Evolutionary conservation across 1,284 basidiomycete species (phyloP).

Genomic region (Moesziomyces antarcticus): DNA sequence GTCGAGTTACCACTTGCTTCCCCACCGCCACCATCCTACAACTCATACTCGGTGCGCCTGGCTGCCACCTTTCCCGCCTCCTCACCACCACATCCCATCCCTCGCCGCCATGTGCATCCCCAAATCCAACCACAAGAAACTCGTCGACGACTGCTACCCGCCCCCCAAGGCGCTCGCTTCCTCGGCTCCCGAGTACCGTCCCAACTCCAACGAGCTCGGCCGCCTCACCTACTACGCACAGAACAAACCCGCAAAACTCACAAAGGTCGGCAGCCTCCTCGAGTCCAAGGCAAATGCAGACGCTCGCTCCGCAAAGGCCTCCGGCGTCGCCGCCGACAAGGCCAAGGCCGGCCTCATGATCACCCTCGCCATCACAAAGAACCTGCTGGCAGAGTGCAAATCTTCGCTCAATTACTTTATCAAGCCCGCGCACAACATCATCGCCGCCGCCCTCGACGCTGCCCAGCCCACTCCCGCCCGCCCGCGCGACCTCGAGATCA

Average conservation of each 20-base stretch:
- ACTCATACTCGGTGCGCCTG: not conserved
- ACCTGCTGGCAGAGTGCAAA: conserved; percentile 88
- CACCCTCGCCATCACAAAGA: conserved; percentile 84
- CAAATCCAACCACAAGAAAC: conserved; percentile 84
- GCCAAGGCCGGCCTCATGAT: conserved; percentile 85
- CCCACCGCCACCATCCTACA: not conserved
- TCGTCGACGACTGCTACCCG: conserved; percentile 91
- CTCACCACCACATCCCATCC: not conserved
- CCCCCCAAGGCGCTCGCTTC: conserved; percentile 80
- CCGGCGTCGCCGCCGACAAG: conserved; percentile 75
- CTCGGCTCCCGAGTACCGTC: conserved; percentile 78
- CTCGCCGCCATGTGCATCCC: conserved; percentile 68
- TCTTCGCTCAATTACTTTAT: conserved; percentile 86
- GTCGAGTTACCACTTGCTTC: no score
- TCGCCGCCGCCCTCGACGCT: conserved; percentile 76
- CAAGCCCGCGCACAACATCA: conserved; percentile 78
- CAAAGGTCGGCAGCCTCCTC: conserved; percentile 84
- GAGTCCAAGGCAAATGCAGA: conserved; percentile 81
- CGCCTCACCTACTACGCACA: conserved; percentile 91
- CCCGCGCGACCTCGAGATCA: conserved; percentile 80
- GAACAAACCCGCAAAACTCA: conserved; percentile 87
- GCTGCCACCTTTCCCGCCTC: not conserved
- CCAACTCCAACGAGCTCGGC: conserved; percentile 80
- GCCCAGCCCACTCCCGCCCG: conserved; percentile 69
- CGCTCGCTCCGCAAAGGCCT: conserved; percentile 74